Conservation (phyloP, 257 asterid genomes). For the Nicotiana attenuata region DNA sequence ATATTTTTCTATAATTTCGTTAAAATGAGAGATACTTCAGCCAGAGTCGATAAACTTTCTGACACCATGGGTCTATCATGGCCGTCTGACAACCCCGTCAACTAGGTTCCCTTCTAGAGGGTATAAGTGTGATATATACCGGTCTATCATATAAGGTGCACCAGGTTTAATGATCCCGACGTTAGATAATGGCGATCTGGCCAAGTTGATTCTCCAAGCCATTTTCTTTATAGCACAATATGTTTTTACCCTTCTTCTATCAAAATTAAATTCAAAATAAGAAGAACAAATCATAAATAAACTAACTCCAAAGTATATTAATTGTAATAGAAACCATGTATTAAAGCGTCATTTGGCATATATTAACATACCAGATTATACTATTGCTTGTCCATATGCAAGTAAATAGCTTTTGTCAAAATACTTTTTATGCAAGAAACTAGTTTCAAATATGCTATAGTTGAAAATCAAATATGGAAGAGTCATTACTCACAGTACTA, state of each 20-base stretch:
- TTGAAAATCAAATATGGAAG: neutral
- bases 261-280: neutral
- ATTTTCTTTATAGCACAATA: neutral
- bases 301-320: too few species aligned
- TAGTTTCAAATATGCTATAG: neutral
- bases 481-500: neutral
- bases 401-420: too few species aligned
- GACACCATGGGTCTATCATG: neutral
- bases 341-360: too few species aligned
- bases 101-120: neutral
- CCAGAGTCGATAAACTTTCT: neutral
- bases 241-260: neutral
- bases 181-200: neutral
- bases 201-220: neutral
- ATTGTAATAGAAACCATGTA: too few species aligned
- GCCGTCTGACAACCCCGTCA: neutral
- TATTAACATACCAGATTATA: too few species aligned
- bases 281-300: neutral
- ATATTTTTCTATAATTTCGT: too few species aligned
- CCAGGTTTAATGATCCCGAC: neutral
- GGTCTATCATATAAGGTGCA: neutral
- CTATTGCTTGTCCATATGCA: too few species aligned
- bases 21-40: too few species aligned
- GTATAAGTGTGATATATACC: neutral
- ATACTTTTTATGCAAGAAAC: too few species aligned